These are phyloP conservation scores for Solanum microdontum DNA, from an alignment of 257 asterid genomes.

Conservation along the genomic window DNA sequence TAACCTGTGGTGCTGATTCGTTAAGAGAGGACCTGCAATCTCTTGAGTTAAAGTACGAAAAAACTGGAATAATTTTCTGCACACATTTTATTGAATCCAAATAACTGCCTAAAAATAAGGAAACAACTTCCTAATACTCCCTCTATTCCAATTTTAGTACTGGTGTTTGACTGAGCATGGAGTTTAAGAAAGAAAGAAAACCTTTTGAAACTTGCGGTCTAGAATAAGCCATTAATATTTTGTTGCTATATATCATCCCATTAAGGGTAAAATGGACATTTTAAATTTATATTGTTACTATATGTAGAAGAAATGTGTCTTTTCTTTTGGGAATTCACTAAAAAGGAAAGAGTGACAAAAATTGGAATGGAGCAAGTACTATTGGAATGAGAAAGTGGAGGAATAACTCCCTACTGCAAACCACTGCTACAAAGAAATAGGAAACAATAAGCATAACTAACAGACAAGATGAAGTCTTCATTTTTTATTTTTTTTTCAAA, in stretches of 20 bases:
- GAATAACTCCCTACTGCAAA: background rate
- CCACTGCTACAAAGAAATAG: background rate
- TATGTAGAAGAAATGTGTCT: background rate
- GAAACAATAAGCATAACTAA: background rate
- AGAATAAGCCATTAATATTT: background rate
- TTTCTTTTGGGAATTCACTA: background rate
- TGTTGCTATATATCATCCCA: background rate
- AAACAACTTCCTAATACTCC: background rate
- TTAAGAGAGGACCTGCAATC: background rate
- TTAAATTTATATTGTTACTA: background rate
- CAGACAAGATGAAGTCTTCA: background rate
- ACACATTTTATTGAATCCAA: background rate
- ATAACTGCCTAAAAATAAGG: background rate
- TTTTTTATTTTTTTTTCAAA: background rate
- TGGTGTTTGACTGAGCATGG: background rate
- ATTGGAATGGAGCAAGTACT: background rate
- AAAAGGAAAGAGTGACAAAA: background rate
- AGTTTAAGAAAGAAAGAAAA: background rate
- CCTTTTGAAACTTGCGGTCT: background rate
- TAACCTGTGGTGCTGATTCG: background rate
- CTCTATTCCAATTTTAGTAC: background rate
- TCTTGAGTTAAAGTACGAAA: background rate
- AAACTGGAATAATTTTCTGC: background rate
- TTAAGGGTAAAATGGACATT: background rate
- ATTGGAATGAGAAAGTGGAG: background rate